Conservation (phyloP, 2,329 filamentous ascomycete genomes). For the Coniochaeta sp. region DNA sequence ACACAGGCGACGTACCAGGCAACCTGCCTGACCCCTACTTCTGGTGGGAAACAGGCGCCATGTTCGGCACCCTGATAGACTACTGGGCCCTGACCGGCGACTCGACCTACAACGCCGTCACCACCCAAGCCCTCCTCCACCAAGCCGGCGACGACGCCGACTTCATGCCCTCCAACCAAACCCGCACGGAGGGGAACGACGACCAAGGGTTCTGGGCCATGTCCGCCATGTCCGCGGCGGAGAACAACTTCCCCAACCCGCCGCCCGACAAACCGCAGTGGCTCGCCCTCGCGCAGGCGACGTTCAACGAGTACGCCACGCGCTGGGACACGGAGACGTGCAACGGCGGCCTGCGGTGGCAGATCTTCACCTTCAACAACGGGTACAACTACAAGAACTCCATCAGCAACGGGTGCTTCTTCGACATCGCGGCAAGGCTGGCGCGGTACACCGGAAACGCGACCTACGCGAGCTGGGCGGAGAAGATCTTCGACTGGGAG, state of each 20-base stretch:
- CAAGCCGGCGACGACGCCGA: conserved; percentile 53
- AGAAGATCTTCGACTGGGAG: conserved; percentile 63
- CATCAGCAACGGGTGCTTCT: conserved; percentile 64
- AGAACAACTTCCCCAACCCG: conserved; percentile 68
- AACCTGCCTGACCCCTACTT: conserved; percentile 57
- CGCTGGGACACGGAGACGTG: conserved; percentile 65
- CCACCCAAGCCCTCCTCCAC: conserved; percentile 51
- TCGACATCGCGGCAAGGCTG: conserved; percentile 63
- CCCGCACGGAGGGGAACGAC: conserved; percentile 58
- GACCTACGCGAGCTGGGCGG: conserved; percentile 73
- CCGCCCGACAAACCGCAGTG: conserved; percentile 58
- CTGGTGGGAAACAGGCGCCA: conserved; percentile 70
- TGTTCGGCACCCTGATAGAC: conserved; percentile 65
- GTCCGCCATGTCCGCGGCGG: conserved; percentile 70
- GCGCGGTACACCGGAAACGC: conserved; percentile 72
- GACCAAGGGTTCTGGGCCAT: conserved; percentile 84
- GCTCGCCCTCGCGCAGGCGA: conserved; percentile 70
- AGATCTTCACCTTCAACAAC: conserved; percentile 72
- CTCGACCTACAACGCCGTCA: conserved; percentile 53
- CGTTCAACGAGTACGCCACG: conserved; percentile 69
- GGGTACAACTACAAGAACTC: conserved; percentile 65
- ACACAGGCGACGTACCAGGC: conserved; percentile 50
- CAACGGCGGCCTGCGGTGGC: conserved; percentile 74
- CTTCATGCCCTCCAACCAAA: conserved; percentile 63
- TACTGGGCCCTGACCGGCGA: conserved; percentile 69